Conservation (phyloP, 2,329 filamentous ascomycete species). For the Aspergillus japonicus region DNA sequence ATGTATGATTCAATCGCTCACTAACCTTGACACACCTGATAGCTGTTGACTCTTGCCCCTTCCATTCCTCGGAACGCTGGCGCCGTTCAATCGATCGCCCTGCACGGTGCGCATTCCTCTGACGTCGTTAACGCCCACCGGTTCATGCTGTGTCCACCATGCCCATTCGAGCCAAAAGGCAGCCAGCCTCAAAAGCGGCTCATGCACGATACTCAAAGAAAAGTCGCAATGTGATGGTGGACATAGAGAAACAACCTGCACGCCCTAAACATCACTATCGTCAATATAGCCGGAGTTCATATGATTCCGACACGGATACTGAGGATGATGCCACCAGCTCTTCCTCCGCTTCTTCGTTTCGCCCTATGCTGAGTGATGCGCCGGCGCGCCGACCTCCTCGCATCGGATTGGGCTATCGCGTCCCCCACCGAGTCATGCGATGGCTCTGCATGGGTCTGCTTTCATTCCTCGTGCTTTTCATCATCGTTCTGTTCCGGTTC, state of each 20-base stretch:
- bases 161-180: slow-evolving; percentile 33
- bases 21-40: not conserved
- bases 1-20: not conserved
- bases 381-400: slow-evolving; percentile 36
- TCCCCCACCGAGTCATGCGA: slow-evolving; percentile 71
- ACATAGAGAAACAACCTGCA: slow-evolving; percentile 35
- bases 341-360: slow-evolving; percentile 54
- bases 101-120: slow-evolving; percentile 3
- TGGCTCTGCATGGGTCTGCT: slow-evolving; percentile 74
- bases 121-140: slow-evolving; percentile 9
- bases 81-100: slow-evolving; percentile 10
- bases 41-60: not conserved
- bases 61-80: slow-evolving; percentile 8
- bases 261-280: slow-evolving; percentile 24
- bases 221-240: slow-evolving; percentile 23
- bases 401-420: slow-evolving; percentile 50
- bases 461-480: slow-evolving; percentile 70
- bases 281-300: slow-evolving; percentile 25
- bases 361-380: slow-evolving; percentile 40
- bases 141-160: slow-evolving; percentile 30
- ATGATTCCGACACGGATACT: slow-evolving; percentile 20
- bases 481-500: slow-evolving; percentile 70
- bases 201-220: slow-evolving; percentile 21
- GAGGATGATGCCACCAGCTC: slow-evolving; percentile 37
- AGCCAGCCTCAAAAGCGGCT: slow-evolving; percentile 28